A percentile compares a stretch with the other conserved stretches of the same genome.
Conservation (phyloP, 495 filamentous ascomycete species). For the Apodospora peruviana region DNA sequence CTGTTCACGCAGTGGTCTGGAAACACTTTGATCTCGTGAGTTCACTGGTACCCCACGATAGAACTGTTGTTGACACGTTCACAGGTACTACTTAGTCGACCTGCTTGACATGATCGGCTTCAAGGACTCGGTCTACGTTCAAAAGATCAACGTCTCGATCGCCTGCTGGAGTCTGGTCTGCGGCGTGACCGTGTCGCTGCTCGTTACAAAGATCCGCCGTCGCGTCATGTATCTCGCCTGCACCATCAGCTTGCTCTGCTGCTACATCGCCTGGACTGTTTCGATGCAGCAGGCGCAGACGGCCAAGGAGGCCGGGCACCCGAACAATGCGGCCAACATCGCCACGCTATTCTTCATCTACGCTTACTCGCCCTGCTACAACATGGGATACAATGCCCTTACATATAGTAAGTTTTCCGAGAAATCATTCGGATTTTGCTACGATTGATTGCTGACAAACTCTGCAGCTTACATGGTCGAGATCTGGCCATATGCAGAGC, state of each 20-base stretch:
- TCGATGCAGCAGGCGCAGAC: constrained; percentile 49
- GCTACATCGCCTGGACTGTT: constrained; percentile 57
- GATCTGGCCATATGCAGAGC: constrained; percentile 57
- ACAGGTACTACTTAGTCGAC: constrained; percentile 50
- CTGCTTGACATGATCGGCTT: constrained; percentile 44
- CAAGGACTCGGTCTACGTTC: constrained; percentile 45
- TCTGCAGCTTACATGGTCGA: constrained; percentile 56
- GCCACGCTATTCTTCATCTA: constrained; percentile 58
- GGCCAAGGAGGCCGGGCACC: constrained; percentile 25
- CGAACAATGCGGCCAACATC: constrained; percentile 35
- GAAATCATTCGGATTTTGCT: too few species aligned
- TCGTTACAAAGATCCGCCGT: constrained; percentile 47
- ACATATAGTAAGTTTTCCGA: constrained; percentile 53
- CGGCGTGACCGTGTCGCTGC: constrained; percentile 46
- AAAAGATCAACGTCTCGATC: constrained; percentile 54
- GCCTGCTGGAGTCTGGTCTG: constrained; percentile 53
- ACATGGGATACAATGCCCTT: constrained; percentile 62
- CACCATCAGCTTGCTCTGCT: constrained; percentile 45
- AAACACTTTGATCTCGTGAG: constrained; percentile 57
- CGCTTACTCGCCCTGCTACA: constrained; percentile 58
- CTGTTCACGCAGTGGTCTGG: constrained; percentile 63
- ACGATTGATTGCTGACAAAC: too few species aligned
- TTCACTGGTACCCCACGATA: not conserved
- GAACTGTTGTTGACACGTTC: not conserved
- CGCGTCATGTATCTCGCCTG: constrained; percentile 55